Percentiles rank a stretch among this genome's conserved stretches.
phyloP scores from a whole-genome alignment of 352 stramenopile species.

The Pythium apleroticum region DNA sequence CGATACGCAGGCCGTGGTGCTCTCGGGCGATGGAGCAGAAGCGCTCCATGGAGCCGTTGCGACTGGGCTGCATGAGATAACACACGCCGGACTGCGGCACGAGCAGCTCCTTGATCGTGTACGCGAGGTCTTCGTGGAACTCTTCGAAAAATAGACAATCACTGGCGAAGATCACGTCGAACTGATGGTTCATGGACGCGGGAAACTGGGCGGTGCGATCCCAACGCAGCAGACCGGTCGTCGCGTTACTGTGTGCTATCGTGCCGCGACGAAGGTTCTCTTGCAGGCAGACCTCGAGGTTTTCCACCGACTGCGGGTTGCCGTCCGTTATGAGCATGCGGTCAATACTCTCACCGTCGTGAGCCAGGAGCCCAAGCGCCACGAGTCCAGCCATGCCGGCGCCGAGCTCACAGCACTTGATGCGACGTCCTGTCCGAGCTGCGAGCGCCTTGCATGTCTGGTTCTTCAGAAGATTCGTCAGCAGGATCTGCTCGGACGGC shows the following conservation, averaged over 20 bases:
- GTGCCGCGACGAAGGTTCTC: constrained; percentile 43
- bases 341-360: constrained; percentile 38
- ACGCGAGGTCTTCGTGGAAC: constrained; percentile 75
- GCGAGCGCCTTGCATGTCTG: constrained; percentile 33
- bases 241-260: constrained; percentile 14
- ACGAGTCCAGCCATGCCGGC: constrained; percentile 77
- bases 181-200: constrained; percentile 41
- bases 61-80: constrained; percentile 74
- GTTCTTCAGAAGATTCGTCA: constrained; percentile 59
- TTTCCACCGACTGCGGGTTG: constrained; percentile 67
- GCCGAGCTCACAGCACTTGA: constrained; percentile 72
- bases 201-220: constrained; percentile 41
- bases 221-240: constrained; percentile 64
- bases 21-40: constrained; percentile 54
- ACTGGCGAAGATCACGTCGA: constrained; percentile 80
- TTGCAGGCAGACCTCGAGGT: constrained; percentile 59
- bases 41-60: constrained; percentile 74
- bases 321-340: constrained; percentile 72
- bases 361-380: constrained; percentile 57
- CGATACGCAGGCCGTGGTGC: constrained; percentile 35
- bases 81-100: constrained; percentile 42
- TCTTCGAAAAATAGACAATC: constrained; percentile 89
- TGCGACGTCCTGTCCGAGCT: background rate
- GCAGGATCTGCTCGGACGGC: constrained; percentile 76
- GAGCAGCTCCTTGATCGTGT: constrained; percentile 65